phyloP scores from a whole-genome alignment of 2,329 filamentous ascomycete species.

The Aureobasidium sp. region DNA sequence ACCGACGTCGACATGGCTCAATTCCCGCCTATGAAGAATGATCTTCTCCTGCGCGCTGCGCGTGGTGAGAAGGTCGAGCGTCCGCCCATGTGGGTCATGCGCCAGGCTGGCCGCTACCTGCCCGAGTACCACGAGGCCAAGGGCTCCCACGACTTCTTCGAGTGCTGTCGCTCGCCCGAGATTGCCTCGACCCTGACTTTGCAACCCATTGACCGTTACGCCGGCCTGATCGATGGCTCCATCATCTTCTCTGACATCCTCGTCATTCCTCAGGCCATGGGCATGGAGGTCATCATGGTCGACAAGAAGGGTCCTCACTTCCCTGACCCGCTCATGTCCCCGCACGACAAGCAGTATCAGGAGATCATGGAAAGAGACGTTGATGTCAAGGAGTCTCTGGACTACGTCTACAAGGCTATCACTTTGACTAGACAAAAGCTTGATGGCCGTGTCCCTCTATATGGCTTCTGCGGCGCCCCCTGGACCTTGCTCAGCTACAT shows the following conservation, averaged over 20 bases:
- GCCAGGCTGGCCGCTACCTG: conserved; percentile 95
- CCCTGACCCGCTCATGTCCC: conserved; percentile 70
- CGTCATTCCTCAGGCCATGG: conserved; percentile 94
- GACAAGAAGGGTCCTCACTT: conserved; percentile 97
- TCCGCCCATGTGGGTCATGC: conserved; percentile 98
- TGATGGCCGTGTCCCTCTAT: conserved; percentile 78
- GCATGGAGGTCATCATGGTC: conserved; percentile 97
- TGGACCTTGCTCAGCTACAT: conserved; percentile 99
- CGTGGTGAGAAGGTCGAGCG: conserved; percentile 90
- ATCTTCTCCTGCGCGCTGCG: conserved; percentile 82
- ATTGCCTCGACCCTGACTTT: conserved; percentile 89
- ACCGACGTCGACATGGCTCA: conserved; percentile 26
- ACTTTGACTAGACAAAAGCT: conserved; percentile 85
- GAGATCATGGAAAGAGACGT: conserved; percentile 69
- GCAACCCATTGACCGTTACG: conserved; percentile 88
- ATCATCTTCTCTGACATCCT: conserved; percentile 99
- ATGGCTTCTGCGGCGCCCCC: conserved; percentile 93
- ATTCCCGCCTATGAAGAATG: conserved; percentile 85
- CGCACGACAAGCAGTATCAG: conserved; percentile 75
- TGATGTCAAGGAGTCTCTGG: conserved; percentile 76
- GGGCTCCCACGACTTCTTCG: conserved; percentile 87
- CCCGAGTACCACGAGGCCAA: conserved; percentile 97
- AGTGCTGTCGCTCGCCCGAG: conserved; percentile 89
- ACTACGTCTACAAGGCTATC: conserved; percentile 94
- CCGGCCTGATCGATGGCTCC: conserved; percentile 84